Evolutionary conservation across 495 filamentous ascomycete genomes (phyloP).

Genomic region (Durotheca rogersii): DNA sequence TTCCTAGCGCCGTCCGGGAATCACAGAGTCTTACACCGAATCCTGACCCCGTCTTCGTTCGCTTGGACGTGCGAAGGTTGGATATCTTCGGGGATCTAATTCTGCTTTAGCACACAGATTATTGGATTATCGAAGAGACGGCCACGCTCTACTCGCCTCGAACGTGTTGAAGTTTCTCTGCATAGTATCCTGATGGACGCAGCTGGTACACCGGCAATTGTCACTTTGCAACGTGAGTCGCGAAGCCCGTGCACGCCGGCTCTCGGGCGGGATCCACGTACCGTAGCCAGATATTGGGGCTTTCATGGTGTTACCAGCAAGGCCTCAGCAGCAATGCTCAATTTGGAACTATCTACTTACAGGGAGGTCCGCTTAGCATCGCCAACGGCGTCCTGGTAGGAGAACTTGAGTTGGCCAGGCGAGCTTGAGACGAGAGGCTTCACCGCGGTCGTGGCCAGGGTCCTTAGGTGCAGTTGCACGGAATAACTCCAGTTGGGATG

Average conservation of each 20-base stretch:
- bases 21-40: slow-evolving; percentile 42
- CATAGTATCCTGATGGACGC: slow-evolving; percentile 73
- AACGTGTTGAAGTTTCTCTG: slow-evolving; percentile 77
- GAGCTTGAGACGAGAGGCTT: slow-evolving; percentile 24
- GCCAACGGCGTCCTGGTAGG: slow-evolving; percentile 2
- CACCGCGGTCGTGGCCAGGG: slow-evolving; percentile 8
- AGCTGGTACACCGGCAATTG: slow-evolving; percentile 73
- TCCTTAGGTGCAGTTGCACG: slow-evolving; percentile 3
- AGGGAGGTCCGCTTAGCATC: slow-evolving; percentile 15
- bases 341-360: slow-evolving; percentile 20
- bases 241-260: background rate
- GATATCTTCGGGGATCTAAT: slow-evolving; percentile 55
- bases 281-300: slow-evolving; percentile 45
- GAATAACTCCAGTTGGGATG: background rate
- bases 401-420: slow-evolving; percentile 7
- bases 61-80: slow-evolving; percentile 36
- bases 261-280: slow-evolving; percentile 21
- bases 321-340: background rate
- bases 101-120: slow-evolving; percentile 16
- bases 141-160: slow-evolving; percentile 26
- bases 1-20: background rate
- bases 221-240: slow-evolving; percentile 55
- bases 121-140: background rate
- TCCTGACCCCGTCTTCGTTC: slow-evolving; percentile 36
- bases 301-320: slow-evolving; percentile 19